Percentiles rank a stretch among this genome's conserved stretches.
Conservation (phyloP, 164 flowering plant species). For the Protea cynaroides region DNA sequence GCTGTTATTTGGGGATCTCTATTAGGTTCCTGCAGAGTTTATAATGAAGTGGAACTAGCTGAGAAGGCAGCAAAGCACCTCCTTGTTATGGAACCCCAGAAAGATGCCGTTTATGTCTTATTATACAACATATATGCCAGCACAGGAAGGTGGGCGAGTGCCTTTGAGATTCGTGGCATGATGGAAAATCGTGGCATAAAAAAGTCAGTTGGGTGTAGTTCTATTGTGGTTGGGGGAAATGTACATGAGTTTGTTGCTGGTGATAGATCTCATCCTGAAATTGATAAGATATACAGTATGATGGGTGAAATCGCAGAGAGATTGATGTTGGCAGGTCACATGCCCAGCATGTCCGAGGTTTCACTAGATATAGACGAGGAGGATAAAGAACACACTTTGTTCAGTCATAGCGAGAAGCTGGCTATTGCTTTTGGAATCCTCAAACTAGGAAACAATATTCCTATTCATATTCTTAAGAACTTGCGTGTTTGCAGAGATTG, state of each 20-base stretch:
- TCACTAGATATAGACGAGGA: not conserved
- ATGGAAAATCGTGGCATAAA: conserved; percentile 2
- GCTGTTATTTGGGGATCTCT: conserved; percentile 6
- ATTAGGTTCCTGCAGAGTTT: conserved; percentile 10
- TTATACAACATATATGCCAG: conserved; percentile 6
- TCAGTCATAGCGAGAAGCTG: conserved; percentile 7
- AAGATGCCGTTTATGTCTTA: conserved; percentile 5
- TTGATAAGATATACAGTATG: not conserved
- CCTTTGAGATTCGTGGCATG: not conserved
- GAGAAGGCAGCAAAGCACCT: conserved; percentile 9
- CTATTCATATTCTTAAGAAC: conserved; percentile 9
- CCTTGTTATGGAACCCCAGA: conserved; percentile 3
- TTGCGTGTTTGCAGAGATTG: conserved; percentile 12
- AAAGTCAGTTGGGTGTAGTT: conserved; percentile 7
- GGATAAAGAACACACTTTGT: conserved; percentile 1
- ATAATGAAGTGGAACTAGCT: conserved; percentile 10
- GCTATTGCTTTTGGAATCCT: conserved; percentile 11
- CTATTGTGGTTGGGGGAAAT: conserved; percentile 5
- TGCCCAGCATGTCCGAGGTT: conserved; percentile 2
- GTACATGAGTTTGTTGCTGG: conserved; percentile 7
- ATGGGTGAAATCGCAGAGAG: conserved; percentile 2
- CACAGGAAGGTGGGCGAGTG: conserved; percentile 2
- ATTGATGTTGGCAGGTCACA: conserved; percentile 10
- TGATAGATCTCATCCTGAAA: conserved; percentile 1
- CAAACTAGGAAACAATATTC: not conserved